Base-by-base conservation (phyloP, 768 basidiomycete species). In the Mycena vulgaris region DNA sequence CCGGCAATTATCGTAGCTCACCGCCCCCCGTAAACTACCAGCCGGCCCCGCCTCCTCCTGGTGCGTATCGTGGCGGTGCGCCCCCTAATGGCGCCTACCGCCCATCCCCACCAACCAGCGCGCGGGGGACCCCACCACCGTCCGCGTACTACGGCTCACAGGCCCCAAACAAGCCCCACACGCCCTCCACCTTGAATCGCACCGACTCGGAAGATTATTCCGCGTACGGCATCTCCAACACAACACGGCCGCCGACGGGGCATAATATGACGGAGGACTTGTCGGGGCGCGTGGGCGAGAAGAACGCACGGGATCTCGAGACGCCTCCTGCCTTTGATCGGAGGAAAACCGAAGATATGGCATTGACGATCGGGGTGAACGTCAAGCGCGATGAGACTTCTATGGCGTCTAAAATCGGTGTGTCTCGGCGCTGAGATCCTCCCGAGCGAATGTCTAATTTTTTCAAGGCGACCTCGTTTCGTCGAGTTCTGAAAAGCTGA, bases 151-250 rank as follows among this genome's bases (percentile, higher is more conserved):
- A n/a, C n/a, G 30, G 30, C 23, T n/a, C 40, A n/a, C n/a, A n/a
- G n/a, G 23, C 40, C 57, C 27, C 30, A 21, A 1, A 59, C n/a
- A n/a, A 45, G 31, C 31, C n/a, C 5, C 23, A 63, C 21, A 27
- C 49, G 21, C 49, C 62, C 7, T n/a, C 48, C n/a, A 17, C 33
- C 10, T 21, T 52, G 35, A 63, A 52, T 14, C 62, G 51, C 37
- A 11, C 21, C 62, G 62, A 51, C 42, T 52, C 62, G 0, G 62
- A 63, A n/a, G 62, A 63, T 40, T 63, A 63, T 35, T 63, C 62
- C 27, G 62, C 62, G 5, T 63, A 63, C 23, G 62, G 62, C 11
- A 51, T 63, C 21, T 62, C 48, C 28, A 40, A 49, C 33, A 25
- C 60, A 31, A 13, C 60, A 30, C 35, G 62, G 19, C 49, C 49